Percentiles rank a stretch among this genome's conserved stretches.
Evolutionary conservation across 2,329 filamentous ascomycete species (phyloP).

Genomic region (Botrytis tulipae): DNA sequence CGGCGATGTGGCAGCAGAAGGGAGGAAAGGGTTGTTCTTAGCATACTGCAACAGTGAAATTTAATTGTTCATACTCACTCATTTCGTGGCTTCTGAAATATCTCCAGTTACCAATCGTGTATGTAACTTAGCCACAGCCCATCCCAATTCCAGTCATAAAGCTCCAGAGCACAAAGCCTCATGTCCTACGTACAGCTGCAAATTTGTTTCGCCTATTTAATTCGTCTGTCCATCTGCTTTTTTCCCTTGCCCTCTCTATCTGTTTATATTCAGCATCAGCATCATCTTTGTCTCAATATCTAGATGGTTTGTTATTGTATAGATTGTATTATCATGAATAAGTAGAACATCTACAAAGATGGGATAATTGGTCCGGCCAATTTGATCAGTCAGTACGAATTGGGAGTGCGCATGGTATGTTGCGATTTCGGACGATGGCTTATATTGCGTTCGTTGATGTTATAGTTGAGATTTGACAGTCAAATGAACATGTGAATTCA

Average conservation of each 20-base stretch:
- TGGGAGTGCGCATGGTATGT: neutral
- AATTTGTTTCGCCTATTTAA: neutral
- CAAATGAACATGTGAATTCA: neutral
- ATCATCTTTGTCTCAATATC: neutral
- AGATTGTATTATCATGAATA: neutral
- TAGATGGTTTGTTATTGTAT: neutral
- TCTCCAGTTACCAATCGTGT: neutral
- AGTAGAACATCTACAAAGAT: neutral
- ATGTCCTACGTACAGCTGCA: neutral
- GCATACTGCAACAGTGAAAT: neutral
- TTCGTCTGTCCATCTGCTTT: neutral
- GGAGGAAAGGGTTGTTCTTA: neutral
- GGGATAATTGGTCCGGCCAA: neutral
- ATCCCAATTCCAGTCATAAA: neutral
- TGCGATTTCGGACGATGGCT: neutral
- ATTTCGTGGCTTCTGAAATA: neutral
- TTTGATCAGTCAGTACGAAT: neutral
- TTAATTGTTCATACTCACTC: neutral
- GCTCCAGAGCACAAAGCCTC: neutral
- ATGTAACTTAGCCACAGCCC: neutral
- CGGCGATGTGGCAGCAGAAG: neutral
- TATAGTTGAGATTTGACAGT: neutral
- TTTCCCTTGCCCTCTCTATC: too few relatives aligned
- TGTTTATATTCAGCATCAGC: neutral
- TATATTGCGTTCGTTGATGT: neutral